phyloP scores from a whole-genome alignment of 768 basidiomycete genomes.

The Pisolithus tinctorius region DNA sequence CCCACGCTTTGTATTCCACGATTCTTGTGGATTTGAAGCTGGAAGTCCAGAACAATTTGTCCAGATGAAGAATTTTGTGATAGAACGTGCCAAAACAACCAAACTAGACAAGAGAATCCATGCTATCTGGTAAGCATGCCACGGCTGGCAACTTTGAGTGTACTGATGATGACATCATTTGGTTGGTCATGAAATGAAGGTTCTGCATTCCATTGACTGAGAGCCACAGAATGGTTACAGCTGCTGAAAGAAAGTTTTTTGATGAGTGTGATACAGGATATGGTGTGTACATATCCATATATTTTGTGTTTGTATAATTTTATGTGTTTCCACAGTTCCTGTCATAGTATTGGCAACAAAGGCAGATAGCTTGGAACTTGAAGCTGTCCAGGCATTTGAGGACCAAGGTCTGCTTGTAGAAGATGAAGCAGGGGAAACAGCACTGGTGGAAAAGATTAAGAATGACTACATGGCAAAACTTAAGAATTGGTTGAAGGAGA shows the following conservation, averaged over 20 bases:
- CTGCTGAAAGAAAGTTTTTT: conserved; percentile 27
- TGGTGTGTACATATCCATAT: not conserved
- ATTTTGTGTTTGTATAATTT: too few relatives aligned
- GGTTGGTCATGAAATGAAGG: conserved; percentile 18
- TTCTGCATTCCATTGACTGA: conserved; percentile 31
- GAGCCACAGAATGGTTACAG: conserved; percentile 17
- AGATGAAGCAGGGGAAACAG: conserved; percentile 4
- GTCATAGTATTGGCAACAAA: conserved; percentile 35
- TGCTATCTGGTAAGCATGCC: conserved; percentile 29
- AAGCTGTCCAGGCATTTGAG: conserved; percentile 11
- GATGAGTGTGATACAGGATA: conserved; percentile 12
- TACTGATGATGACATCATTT: too few relatives aligned
- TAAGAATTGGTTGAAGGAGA: not conserved
- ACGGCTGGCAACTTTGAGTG: not conserved
- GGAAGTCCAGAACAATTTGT: conserved; percentile 25
- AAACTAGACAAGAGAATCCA: conserved; percentile 26
- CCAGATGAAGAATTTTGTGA: conserved; percentile 27
- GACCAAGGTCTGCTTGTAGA: conserved; percentile 6
- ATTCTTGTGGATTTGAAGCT: conserved; percentile 35
- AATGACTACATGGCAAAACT: too few relatives aligned
- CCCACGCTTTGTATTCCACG: conserved; percentile 33
- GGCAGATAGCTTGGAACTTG: conserved; percentile 24
- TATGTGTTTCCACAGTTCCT: conserved; percentile 24
- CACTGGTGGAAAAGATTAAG: conserved; percentile 6
- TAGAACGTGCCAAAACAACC: conserved; percentile 10